Percentiles rank a stretch among this genome's conserved stretches.
phyloP scores from a whole-genome alignment of 2,329 filamentous ascomycete genomes.

The Colletotrichum musae region DNA sequence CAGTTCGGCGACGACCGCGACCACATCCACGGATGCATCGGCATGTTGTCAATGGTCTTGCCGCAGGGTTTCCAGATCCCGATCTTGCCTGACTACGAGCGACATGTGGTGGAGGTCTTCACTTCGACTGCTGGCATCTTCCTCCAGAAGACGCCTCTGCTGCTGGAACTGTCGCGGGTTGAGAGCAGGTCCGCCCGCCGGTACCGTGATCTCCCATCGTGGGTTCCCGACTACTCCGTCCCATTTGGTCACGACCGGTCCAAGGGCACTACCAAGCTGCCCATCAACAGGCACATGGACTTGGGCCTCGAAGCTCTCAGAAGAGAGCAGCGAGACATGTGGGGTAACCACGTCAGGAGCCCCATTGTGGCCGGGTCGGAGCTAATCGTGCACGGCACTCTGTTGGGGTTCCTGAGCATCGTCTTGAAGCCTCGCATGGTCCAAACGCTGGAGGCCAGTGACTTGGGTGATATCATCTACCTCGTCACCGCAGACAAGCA shows the following conservation, averaged over 20 bases:
- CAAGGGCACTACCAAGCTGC: background rate
- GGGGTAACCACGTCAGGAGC: background rate
- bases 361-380: background rate
- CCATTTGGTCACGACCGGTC: background rate
- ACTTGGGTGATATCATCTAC: too few relatives aligned
- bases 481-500: too few relatives aligned
- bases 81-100: constrained; percentile 33
- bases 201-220: constrained; percentile 13
- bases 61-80: background rate
- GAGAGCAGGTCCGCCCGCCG: constrained; percentile 1
- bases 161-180: constrained; percentile 11
- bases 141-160: constrained; percentile 18
- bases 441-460: too few relatives aligned
- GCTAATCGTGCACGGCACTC: background rate
- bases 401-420: background rate
- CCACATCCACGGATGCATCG: constrained; percentile 41
- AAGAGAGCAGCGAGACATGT: background rate
- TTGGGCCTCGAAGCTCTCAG: background rate
- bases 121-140: constrained; percentile 17
- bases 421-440: too few relatives aligned
- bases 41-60: constrained; percentile 17
- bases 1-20: constrained; percentile 40
- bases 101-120: constrained; percentile 25
- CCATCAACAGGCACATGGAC: background rate
- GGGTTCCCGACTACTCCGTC: constrained; percentile 31